Conservation (phyloP, 371 early-diverging fungal species). For the Choanephora cucurbitarum region DNA sequence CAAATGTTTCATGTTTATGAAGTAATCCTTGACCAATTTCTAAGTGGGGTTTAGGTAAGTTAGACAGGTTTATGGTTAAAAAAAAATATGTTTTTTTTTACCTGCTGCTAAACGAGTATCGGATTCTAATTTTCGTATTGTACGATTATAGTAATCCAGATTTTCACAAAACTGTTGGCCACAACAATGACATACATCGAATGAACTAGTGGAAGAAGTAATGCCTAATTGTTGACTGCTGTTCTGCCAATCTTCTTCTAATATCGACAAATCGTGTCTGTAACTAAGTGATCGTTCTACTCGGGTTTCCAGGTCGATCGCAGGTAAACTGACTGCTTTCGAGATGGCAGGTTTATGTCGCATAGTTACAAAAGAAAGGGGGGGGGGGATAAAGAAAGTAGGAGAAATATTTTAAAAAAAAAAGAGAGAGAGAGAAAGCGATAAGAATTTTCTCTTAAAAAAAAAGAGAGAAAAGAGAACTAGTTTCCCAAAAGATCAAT, state of each 20-base stretch:
- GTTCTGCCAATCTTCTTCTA: constrained; percentile 16
- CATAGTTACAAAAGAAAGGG: background rate
- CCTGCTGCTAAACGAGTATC: constrained; percentile 48
- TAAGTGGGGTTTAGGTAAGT: too few relatives aligned
- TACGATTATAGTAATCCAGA: constrained; percentile 26
- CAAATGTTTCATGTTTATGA: constrained; percentile 40
- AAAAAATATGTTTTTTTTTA: constrained; percentile 9
- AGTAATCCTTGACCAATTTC: constrained; percentile 46
- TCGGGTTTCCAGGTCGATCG: constrained; percentile 11
- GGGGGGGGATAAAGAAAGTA: background rate
- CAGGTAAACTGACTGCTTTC: background rate
- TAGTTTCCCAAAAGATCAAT: background rate
- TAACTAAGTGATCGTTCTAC: background rate
- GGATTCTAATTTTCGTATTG: constrained; percentile 37
- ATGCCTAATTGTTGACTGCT: constrained; percentile 10
- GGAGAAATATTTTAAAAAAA: too few relatives aligned
- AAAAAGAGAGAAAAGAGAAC: constrained; percentile 5
- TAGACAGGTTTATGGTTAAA: too few relatives aligned
- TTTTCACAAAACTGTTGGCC: constrained; percentile 27
- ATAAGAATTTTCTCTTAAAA: constrained; percentile 1
- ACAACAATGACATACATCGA: constrained; percentile 36
- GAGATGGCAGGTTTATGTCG: background rate
- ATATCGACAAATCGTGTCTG: background rate
- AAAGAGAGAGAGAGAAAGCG: too few relatives aligned
- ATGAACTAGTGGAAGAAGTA: constrained; percentile 23